Conservation (phyloP, 2,329 filamentous ascomycete species). For the Hymenotorrendiella dingleyae region DNA sequence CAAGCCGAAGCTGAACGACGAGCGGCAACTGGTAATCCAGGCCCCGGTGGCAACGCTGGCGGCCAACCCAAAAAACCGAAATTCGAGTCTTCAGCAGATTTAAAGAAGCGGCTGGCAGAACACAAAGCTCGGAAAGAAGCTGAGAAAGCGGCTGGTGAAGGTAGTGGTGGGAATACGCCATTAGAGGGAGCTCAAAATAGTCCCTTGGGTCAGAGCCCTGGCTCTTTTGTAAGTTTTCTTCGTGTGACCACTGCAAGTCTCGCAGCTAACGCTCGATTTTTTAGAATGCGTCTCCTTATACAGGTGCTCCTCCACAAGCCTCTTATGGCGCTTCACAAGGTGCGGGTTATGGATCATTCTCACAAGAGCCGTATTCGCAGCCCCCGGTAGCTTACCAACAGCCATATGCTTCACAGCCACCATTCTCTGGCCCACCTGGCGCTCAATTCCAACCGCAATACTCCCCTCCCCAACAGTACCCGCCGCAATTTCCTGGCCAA, state of each 20-base stretch:
- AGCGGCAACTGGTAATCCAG: slow-evolving; percentile 76
- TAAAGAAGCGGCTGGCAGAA: slow-evolving; percentile 75
- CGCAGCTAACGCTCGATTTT: slow-evolving; percentile 12
- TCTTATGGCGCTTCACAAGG: slow-evolving; percentile 26
- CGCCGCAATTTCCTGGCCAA: slow-evolving; percentile 24
- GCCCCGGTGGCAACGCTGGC: slow-evolving; percentile 57
- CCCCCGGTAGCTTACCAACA: slow-evolving; percentile 38
- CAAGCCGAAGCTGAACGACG: slow-evolving; percentile 78
- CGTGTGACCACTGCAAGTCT: not conserved
- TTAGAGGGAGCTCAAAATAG: slow-evolving; percentile 33
- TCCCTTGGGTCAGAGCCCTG: slow-evolving; percentile 46
- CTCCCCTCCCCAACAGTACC: slow-evolving; percentile 28
- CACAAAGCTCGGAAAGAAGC: slow-evolving; percentile 61
- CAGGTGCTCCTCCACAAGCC: slow-evolving; percentile 25
- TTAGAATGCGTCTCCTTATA: slow-evolving; percentile 30
- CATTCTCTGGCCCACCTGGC: slow-evolving; percentile 30
- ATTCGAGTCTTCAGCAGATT: slow-evolving; percentile 67
- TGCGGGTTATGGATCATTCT: slow-evolving; percentile 30
- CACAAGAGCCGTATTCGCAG: slow-evolving; percentile 32
- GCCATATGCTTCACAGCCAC: slow-evolving; percentile 31
- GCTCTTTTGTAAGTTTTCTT: slow-evolving; percentile 50
- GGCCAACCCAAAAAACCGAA: slow-evolving; percentile 65
- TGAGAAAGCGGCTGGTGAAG: slow-evolving; percentile 49
- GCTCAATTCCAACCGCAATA: slow-evolving; percentile 30
- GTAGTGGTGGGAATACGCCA: slow-evolving; percentile 53